Percentiles rank a stretch among this genome's conserved stretches.
Evolutionary conservation across 495 filamentous ascomycete species (phyloP).

Genomic region (Amphirosellinia nigrospora): DNA sequence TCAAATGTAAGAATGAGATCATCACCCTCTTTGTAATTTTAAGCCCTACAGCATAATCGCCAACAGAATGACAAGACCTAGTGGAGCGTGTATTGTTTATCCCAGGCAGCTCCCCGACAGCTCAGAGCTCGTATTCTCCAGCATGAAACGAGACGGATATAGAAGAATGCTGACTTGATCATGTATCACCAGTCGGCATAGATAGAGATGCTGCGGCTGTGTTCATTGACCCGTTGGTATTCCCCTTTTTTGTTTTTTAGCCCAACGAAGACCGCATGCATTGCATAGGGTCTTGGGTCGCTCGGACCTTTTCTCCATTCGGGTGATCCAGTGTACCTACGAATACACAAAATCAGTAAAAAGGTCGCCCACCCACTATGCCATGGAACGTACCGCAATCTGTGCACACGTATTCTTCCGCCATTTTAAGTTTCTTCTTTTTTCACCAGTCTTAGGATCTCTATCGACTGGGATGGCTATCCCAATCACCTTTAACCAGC

Average conservation of each 20-base stretch:
- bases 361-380: conserved; percentile 3
- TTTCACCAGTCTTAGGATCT: conserved; percentile 70
- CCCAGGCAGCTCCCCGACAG: neutral
- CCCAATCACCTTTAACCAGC: conserved; percentile 83
- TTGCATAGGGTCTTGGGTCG: conserved; percentile 96
- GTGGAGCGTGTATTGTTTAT: conserved; percentile 7
- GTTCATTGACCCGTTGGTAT: conserved; percentile 29
- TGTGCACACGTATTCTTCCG: conserved; percentile 94
- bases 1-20: neutral
- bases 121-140: neutral
- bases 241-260: conserved; percentile 77
- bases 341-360: neutral
- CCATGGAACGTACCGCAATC: conserved; percentile 72
- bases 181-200: conserved; percentile 25
- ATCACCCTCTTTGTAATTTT: neutral
- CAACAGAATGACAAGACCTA: neutral
- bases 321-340: conserved; percentile 78
- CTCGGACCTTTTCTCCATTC: conserved; percentile 96
- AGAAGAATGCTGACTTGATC: neutral
- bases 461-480: conserved; percentile 82
- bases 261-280: conserved; percentile 89
- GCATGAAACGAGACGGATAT: neutral
- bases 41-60: conserved; percentile 14
- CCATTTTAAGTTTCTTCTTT: conserved; percentile 89
- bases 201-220: conserved; percentile 21